A percentile compares a stretch with the other conserved stretches of the same genome.
Conservation (phyloP, 805 yeast species). For the Saturnispora gosingensis region DNA sequence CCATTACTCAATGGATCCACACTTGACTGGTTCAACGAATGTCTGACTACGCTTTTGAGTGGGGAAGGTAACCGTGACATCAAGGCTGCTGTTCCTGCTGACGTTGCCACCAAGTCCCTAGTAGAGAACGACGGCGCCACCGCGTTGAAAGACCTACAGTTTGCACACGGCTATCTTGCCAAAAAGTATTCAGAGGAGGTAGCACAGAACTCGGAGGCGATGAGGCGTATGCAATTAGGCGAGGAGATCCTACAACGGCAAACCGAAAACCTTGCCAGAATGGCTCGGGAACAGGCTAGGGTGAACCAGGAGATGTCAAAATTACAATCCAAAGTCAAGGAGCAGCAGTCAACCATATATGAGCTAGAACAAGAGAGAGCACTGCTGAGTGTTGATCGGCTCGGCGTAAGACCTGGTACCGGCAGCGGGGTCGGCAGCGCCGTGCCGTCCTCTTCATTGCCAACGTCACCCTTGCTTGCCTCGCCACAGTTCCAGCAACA, state of each 20-base stretch:
- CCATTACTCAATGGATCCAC: constrained; percentile 18
- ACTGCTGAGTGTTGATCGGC: neutral
- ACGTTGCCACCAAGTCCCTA: neutral
- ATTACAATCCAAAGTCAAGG: constrained; percentile 29
- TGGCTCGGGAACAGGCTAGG: constrained; percentile 30
- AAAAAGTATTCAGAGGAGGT: constrained; percentile 63
- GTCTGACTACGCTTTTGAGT: constrained; percentile 16
- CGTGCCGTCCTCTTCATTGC: neutral
- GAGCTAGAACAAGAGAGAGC: constrained; percentile 30
- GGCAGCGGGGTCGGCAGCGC: neutral
- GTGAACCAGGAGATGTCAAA: constrained; percentile 23
- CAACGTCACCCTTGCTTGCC: neutral
- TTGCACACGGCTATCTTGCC: constrained; percentile 61
- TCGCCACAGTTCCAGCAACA: neutral
- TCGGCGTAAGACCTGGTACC: neutral
- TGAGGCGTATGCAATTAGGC: constrained; percentile 44
- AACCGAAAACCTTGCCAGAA: constrained; percentile 28
- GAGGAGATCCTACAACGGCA: constrained; percentile 29
- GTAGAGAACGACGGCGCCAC: constrained; percentile 22
- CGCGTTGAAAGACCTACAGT: constrained; percentile 58
- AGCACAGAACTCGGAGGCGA: constrained; percentile 38
- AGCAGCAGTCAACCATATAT: constrained; percentile 34
- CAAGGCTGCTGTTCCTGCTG: neutral
- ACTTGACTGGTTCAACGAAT: constrained; percentile 25
- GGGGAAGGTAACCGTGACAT: neutral